A percentile compares a stretch with the other conserved stretches of the same genome.
phyloP scores from a whole-genome alignment of 2,329 filamentous ascomycete genomes.

The Pestalotiopsis sp. region DNA sequence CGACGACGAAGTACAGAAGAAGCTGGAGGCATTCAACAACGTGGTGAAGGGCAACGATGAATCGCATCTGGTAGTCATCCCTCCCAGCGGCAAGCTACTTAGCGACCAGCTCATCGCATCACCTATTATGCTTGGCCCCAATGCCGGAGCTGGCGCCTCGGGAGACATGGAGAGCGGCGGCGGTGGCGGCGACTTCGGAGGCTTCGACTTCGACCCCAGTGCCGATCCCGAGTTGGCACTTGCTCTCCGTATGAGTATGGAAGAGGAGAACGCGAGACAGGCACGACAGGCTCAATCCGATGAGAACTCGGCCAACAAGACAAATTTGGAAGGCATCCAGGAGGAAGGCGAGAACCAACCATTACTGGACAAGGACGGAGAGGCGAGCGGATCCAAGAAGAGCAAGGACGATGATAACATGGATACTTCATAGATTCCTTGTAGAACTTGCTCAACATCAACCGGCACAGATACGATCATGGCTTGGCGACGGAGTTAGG shows the following conservation, averaged over 20 bases:
- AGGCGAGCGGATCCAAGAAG: slow-evolving; percentile 60
- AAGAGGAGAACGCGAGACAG: slow-evolving; percentile 93
- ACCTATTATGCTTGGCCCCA: slow-evolving; percentile 86
- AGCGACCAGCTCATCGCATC: slow-evolving; percentile 90
- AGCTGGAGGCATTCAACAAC: slow-evolving; percentile 91
- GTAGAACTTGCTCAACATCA: neutral
- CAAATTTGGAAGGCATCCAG: slow-evolving; percentile 78
- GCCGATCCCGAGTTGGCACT: slow-evolving; percentile 93
- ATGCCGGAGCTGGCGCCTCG: slow-evolving; percentile 56
- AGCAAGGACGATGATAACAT: slow-evolving; percentile 62
- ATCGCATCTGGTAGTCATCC: slow-evolving; percentile 88
- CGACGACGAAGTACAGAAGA: slow-evolving; percentile 85
- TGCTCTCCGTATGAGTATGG: slow-evolving; percentile 94
- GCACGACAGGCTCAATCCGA: slow-evolving; percentile 82
- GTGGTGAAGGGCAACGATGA: slow-evolving; percentile 90
- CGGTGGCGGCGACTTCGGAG: slow-evolving; percentile 67
- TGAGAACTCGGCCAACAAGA: slow-evolving; percentile 73
- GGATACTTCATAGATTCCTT: slow-evolving; percentile 73
- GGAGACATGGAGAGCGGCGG: slow-evolving; percentile 50
- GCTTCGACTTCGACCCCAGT: slow-evolving; percentile 88
- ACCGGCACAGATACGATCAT: neutral
- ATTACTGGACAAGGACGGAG: slow-evolving; percentile 64
- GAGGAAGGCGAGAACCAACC: slow-evolving; percentile 75
- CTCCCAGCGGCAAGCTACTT: slow-evolving; percentile 86
- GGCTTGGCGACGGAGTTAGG: slow-evolving; percentile 21